Evolutionary conservation across 1,284 basidiomycete species (phyloP).

Genomic region (Fomitopsis palustris): DNA sequence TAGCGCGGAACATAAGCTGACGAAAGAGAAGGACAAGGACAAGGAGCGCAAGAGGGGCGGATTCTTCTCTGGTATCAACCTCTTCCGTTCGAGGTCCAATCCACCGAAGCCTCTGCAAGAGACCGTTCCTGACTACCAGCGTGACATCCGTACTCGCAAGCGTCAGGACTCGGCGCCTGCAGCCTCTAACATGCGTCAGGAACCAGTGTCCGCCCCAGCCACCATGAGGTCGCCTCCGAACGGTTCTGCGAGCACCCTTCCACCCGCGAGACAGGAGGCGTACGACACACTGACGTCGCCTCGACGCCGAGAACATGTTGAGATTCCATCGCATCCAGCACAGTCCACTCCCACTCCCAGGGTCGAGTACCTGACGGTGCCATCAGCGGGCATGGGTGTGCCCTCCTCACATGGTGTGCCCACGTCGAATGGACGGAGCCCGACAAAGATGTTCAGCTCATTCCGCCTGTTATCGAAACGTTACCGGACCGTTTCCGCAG

Average conservation of each 20-base stretch:
- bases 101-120: constrained; percentile 28
- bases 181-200: constrained; percentile 6
- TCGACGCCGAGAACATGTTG: neutral
- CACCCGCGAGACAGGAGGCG: constrained; percentile 8
- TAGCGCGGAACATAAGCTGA: constrained; percentile 13
- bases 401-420: constrained; percentile 11
- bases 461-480: constrained; percentile 61
- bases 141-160: constrained; percentile 16
- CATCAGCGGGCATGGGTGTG: constrained; percentile 4
- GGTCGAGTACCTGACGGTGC: neutral
- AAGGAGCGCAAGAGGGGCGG: constrained; percentile 27
- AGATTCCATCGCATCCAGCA: constrained; percentile 1
- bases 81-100: constrained; percentile 35
- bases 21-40: constrained; percentile 21
- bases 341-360: neutral
- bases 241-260: constrained; percentile 1
- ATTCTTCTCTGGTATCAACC: constrained; percentile 24
- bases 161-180: constrained; percentile 17
- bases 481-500: constrained; percentile 65
- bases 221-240: neutral
- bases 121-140: constrained; percentile 13
- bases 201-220: constrained; percentile 4
- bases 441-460: constrained; percentile 49
- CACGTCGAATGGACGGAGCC: constrained; percentile 33
- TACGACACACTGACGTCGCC: neutral